A percentile compares a stretch with the other conserved stretches of the same genome.
These are phyloP conservation scores for Podaxis sp. DNA, from an alignment of 768 basidiomycete genomes.

Conservation along the genomic window DNA sequence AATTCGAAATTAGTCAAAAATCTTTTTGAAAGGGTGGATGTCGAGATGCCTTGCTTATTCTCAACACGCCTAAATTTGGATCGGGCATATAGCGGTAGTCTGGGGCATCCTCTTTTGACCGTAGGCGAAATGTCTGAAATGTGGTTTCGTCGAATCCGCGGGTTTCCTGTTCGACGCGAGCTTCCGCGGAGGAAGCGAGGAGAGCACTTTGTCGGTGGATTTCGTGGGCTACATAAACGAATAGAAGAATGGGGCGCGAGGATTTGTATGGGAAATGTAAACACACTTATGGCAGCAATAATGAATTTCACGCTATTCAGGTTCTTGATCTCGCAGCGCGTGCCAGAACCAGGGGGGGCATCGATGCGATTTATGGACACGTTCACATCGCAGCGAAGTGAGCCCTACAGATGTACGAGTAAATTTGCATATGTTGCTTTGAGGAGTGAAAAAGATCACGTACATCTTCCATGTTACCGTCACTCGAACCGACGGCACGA, in stretches of 20 bases:
- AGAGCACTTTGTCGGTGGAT: conserved; percentile 73
- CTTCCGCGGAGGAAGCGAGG: conserved; percentile 35
- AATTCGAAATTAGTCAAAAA: background rate
- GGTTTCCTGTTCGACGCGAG: conserved; percentile 75
- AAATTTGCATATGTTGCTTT: background rate
- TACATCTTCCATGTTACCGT: conserved; percentile 97
- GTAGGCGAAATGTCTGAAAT: conserved; percentile 76
- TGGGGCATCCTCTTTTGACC: conserved; percentile 91
- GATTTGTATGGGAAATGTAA: background rate
- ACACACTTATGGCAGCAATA: conserved; percentile 78
- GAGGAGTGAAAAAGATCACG: conserved; percentile 13
- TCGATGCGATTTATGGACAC: conserved; percentile 80
- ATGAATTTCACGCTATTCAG: conserved; percentile 89
- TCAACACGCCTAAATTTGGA: conserved; percentile 80
- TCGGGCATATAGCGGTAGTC: conserved; percentile 99
- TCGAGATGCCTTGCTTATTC: conserved; percentile 45
- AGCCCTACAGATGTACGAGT: conserved; percentile 58
- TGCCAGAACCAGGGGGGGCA: conserved; percentile 51
- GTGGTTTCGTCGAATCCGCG: conserved; percentile 84
- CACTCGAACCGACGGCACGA: conserved; percentile 81
- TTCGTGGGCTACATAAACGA: conserved; percentile 61
- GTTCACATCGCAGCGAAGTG: conserved; percentile 93
- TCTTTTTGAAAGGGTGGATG: too few relatives aligned
- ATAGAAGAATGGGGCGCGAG: background rate
- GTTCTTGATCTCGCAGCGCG: conserved; percentile 96